These are phyloP conservation scores for Paramecium caudatum DNA, from an alignment of 73 alveolate genomes.

Conservation along the genomic window DNA sequence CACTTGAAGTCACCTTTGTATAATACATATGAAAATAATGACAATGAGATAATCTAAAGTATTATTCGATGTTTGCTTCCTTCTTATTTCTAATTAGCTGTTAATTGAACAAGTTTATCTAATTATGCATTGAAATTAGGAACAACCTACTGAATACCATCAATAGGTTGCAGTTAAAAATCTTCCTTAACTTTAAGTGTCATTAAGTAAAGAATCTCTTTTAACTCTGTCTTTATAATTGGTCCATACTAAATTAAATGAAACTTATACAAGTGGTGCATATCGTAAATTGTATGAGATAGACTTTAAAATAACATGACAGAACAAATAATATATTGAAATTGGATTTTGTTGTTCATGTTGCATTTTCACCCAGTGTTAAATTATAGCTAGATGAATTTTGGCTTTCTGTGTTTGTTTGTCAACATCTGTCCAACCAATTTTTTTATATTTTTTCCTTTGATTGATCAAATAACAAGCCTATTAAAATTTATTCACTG, in stretches of 20 bases:
- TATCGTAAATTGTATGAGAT: background rate
- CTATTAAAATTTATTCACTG: background rate
- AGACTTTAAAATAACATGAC: background rate
- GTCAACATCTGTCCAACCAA: background rate
- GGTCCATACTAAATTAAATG: background rate
- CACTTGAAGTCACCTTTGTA: conserved; percentile 20
- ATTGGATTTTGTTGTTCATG: conserved; percentile 7
- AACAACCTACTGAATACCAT: background rate
- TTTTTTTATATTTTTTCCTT: background rate
- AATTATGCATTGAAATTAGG: background rate
- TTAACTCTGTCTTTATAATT: background rate
- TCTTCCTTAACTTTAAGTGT: background rate
- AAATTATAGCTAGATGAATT: background rate
- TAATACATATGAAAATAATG: conserved; percentile 42
- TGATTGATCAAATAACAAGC: background rate
- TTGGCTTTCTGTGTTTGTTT: background rate
- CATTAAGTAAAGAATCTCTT: background rate
- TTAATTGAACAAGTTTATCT: background rate
- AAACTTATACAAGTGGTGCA: background rate
- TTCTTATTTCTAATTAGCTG: background rate
- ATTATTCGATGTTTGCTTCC: background rate
- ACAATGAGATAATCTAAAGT: conserved; percentile 19
- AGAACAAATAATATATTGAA: background rate
- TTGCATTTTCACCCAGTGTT: conserved; percentile 26
- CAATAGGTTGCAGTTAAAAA: conserved; percentile 5